A percentile compares a stretch with the other conserved stretches of the same genome.
Conservation (phyloP, 345 rosid genomes). For the Microcos paniculata region DNA sequence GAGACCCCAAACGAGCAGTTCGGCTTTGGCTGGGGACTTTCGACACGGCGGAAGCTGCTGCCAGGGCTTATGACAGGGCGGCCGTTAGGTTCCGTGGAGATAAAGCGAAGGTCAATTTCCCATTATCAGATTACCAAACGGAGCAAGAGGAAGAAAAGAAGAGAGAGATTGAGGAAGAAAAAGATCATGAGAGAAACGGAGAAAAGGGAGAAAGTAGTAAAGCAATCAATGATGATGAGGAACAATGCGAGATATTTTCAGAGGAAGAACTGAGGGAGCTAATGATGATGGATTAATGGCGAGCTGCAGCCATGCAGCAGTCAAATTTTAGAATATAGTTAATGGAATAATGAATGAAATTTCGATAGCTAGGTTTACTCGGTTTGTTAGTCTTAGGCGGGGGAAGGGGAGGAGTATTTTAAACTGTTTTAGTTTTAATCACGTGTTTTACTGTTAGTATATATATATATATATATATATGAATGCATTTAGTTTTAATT, state of each 20-base stretch:
- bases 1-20: conserved; percentile 24
- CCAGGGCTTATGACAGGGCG: conserved; percentile 36
- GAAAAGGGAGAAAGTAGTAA: not conserved
- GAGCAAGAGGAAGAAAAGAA: not conserved
- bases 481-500: too few species aligned
- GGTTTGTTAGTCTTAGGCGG: too few species aligned
- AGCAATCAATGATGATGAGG: not conserved
- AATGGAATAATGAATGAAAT: too few species aligned
- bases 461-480: too few species aligned
- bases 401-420: too few species aligned
- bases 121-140: conserved; percentile 20
- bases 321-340: too few species aligned
- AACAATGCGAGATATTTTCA: not conserved
- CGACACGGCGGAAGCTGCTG: conserved; percentile 34
- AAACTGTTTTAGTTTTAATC: too few species aligned
- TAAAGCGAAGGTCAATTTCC: conserved; percentile 38
- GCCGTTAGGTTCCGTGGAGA: conserved; percentile 34
- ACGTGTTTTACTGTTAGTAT: too few species aligned
- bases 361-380: too few species aligned
- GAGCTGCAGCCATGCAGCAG: not conserved
- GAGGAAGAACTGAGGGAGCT: not conserved
- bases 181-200: not conserved
- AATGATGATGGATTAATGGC: conserved; percentile 1
- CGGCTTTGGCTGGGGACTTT: conserved; percentile 44
- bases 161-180: not conserved